Evolutionary conservation across 352 stramenopile genomes (phyloP).

Genomic region (Pythium insidiosum): DNA sequence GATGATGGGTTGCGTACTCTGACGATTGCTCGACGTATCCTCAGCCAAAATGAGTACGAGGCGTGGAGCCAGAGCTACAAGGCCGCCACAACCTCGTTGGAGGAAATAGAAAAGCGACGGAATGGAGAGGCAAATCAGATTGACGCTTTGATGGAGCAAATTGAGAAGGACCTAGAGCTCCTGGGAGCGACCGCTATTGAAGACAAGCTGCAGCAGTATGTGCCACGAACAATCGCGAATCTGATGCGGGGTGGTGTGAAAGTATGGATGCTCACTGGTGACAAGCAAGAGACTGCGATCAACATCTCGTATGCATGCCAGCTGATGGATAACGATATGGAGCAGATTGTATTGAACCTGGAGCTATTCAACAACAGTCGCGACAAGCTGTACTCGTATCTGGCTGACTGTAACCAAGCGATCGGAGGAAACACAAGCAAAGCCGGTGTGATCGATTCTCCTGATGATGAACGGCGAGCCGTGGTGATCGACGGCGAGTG

Average conservation of each 20-base stretch:
- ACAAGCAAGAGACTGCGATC: conserved; percentile 85
- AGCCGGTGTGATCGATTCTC: too few relatives aligned
- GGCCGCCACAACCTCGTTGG: conserved; percentile 37
- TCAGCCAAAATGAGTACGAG: conserved; percentile 42
- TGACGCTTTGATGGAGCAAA: conserved; percentile 52
- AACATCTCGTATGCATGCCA: conserved; percentile 78
- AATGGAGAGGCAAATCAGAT: conserved; percentile 47
- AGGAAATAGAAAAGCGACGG: conserved; percentile 55
- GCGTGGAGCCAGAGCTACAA: conserved; percentile 59
- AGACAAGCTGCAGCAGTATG: conserved; percentile 73
- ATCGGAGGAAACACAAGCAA: too few relatives aligned
- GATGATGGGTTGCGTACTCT: conserved; percentile 85
- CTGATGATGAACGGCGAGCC: too few relatives aligned
- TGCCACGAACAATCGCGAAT: conserved; percentile 67
- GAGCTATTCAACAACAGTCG: conserved; percentile 56
- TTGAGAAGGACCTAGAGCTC: conserved; percentile 63
- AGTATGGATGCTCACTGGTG: conserved; percentile 80
- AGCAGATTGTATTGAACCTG: conserved; percentile 21
- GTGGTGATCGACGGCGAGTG: too few relatives aligned
- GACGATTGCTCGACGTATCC: conserved; percentile 54
- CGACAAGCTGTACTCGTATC: too few relatives aligned
- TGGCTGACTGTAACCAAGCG: too few relatives aligned
- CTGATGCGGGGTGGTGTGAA: conserved; percentile 61
- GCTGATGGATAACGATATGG: conserved; percentile 90
- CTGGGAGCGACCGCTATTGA: too few relatives aligned